Base-by-base conservation (phyloP, 2,329 filamentous ascomycete genomes). In the Colletotrichum neosansevieriae region DNA sequence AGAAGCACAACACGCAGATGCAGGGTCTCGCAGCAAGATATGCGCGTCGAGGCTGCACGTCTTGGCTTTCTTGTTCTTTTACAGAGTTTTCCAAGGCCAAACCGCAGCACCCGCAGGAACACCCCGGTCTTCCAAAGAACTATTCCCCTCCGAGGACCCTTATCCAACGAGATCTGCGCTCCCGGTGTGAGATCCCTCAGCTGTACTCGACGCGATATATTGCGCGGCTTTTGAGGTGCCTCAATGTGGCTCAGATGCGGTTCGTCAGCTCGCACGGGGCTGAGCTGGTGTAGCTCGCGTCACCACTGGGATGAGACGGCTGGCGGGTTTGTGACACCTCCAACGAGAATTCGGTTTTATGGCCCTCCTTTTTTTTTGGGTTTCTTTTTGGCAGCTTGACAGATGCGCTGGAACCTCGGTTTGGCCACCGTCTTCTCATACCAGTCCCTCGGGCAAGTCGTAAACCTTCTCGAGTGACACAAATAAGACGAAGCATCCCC, bases 191-290 rank as follows among this genome's bases (percentile, higher is more conserved):
- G 15, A 29, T 51, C 13, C 17, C 56, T 1, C 6, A 38, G 13
- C 29, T 29, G 29, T 7, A 7, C 29, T 9, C 38, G n/a, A 40
- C 10, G n/a, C 29, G 6, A 9, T 47, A 42, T 47, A 58, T 63
- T 63, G 40, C 63, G 63, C 42, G 58, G 42, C 58, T 38, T 32
- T 59, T 47, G 59, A 63, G 62, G 59, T 58, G 59, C 63, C 45
- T 13, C 13, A 34, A 42, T 36, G 59, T 67, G 44, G 64, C 64
- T 67, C 38, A 63, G 59, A 63, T 53, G 44, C 36, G 7, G 38
- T 58, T 29, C n/a, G 11, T 54, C 51, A 58, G 59, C 45, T 63
- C 36, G 44, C 29, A 58, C 38, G 64, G 44, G 64, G 59, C 64
- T 67, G 47, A 54, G 53, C 64, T 15, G 15, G 15, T 29, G 59